Percentiles rank a stretch among this genome's conserved stretches.
Evolutionary conservation across 208 protist genomes (phyloP).

Genomic region (Trypanosoma cruzi): DNA sequence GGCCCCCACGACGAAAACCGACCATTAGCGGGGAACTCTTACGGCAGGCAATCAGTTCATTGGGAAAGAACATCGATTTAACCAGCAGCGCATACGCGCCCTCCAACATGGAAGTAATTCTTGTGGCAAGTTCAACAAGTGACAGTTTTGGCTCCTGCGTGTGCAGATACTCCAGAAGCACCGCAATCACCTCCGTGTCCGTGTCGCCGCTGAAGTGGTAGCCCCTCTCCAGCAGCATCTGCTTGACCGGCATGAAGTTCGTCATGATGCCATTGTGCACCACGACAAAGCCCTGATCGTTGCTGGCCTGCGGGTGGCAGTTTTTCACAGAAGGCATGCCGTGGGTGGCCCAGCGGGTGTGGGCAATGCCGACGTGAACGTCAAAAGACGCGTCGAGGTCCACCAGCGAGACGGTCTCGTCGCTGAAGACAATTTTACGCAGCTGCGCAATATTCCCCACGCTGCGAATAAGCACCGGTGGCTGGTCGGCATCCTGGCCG

Average conservation of each 20-base stretch:
- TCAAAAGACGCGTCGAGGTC: slow-evolving; percentile 40
- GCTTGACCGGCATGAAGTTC: slow-evolving; percentile 89
- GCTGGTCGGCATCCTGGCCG: slow-evolving; percentile 8
- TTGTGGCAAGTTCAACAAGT: slow-evolving; percentile 58
- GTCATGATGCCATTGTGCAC: slow-evolving; percentile 98
- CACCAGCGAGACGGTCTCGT: neutral
- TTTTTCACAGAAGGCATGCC: slow-evolving; percentile 93
- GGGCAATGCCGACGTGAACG: slow-evolving; percentile 87
- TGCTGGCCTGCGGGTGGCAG: slow-evolving; percentile 92
- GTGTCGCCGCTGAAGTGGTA: slow-evolving; percentile 91
- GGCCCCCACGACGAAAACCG: slow-evolving; percentile 51
- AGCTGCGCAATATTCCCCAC: slow-evolving; percentile 85
- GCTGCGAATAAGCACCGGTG: slow-evolving; percentile 60
- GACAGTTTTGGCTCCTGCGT: slow-evolving; percentile 38
- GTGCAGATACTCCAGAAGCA: slow-evolving; percentile 90
- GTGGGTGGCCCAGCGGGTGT: slow-evolving; percentile 98
- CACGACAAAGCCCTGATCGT: slow-evolving; percentile 75
- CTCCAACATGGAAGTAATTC: slow-evolving; percentile 65
- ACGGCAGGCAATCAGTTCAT: slow-evolving; percentile 87
- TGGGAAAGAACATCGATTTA: slow-evolving; percentile 88
- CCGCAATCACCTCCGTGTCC: slow-evolving; percentile 95
- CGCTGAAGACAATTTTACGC: slow-evolving; percentile 33
- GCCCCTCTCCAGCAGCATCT: slow-evolving; percentile 71
- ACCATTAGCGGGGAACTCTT: slow-evolving; percentile 94
- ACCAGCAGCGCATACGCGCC: slow-evolving; percentile 92